These are phyloP conservation scores for Heliamphora pulchella DNA, from an alignment of 179 eudicot genomes.

Conservation along the genomic window DNA sequence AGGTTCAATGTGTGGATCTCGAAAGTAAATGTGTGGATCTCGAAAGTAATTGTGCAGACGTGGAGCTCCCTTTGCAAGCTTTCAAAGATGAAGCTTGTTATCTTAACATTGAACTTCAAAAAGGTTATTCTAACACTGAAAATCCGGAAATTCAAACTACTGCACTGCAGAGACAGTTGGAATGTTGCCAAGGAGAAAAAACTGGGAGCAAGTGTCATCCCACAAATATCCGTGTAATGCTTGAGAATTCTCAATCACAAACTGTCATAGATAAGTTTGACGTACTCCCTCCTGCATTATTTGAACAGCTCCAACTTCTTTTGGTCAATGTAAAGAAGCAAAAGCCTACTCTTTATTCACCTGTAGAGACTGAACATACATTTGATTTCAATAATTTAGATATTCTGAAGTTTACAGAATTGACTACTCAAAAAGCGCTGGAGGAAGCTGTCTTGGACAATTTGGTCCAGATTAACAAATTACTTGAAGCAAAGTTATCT, in stretches of 20 bases:
- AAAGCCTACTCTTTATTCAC: not conserved
- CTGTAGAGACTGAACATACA: not conserved
- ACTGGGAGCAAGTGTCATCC: not conserved
- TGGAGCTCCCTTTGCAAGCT: constrained; percentile 30
- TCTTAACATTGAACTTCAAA: constrained; percentile 35
- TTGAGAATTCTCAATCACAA: constrained; percentile 13
- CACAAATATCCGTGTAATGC: constrained; percentile 11
- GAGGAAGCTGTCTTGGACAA: constrained; percentile 11
- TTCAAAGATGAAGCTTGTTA: constrained; percentile 25
- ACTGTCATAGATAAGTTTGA: constrained; percentile 11
- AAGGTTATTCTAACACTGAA: constrained; percentile 23
- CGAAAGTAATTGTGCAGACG: too few relatives aligned
- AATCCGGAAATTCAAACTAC: constrained; percentile 10
- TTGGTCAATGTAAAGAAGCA: constrained; percentile 14
- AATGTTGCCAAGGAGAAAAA: not conserved
- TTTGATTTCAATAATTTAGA: not conserved
- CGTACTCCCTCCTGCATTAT: not conserved
- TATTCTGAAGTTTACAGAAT: not conserved
- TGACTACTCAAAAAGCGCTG: constrained; percentile 1
- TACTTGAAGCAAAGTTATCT: constrained; percentile 22
- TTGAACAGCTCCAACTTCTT: constrained; percentile 14
- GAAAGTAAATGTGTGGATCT: constrained; percentile 29
- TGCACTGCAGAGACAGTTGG: not conserved
- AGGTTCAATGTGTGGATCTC: constrained; percentile 22
- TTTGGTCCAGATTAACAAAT: constrained; percentile 12